Conservation (phyloP, 2,329 filamentous ascomycete genomes). For the Calonectria honghensis region DNA sequence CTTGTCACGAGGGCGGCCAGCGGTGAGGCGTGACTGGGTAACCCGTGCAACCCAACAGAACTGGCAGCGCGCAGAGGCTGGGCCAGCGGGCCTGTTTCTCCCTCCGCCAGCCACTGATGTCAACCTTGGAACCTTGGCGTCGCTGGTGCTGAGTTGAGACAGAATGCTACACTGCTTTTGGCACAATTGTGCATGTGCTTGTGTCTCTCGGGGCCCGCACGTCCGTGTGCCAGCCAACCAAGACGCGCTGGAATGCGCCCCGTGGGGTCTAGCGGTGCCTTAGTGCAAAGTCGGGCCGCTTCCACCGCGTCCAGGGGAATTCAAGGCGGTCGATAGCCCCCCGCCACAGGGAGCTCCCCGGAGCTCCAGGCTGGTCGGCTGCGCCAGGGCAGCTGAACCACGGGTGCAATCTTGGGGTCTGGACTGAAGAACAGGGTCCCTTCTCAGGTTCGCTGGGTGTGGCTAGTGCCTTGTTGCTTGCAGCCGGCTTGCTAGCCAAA, state of each 20-base stretch:
- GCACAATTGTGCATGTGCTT: slow-evolving; percentile 1
- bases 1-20: not conserved
- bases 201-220: not conserved
- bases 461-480: not conserved
- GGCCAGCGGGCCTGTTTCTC: not conserved
- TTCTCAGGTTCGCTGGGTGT: not conserved
- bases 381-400: not conserved
- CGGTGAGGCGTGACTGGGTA: not conserved
- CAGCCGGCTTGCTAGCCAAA: not conserved
- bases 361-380: too few relatives aligned
- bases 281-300: not conserved
- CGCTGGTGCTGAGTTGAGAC: not conserved
- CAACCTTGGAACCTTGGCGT: not conserved
- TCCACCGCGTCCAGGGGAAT: not conserved
- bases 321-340: not conserved
- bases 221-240: not conserved
- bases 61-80: not conserved
- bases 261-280: not conserved
- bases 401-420: not conserved
- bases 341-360: not conserved
- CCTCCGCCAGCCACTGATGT: not conserved
- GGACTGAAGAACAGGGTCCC: not conserved
- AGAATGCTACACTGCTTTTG: not conserved
- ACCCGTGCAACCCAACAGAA: not conserved
- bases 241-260: not conserved